A percentile compares a stretch with the other conserved stretches of the same genome.
Conservation (phyloP, 768 basidiomycete genomes). For the Crassisporium funariophilum region DNA sequence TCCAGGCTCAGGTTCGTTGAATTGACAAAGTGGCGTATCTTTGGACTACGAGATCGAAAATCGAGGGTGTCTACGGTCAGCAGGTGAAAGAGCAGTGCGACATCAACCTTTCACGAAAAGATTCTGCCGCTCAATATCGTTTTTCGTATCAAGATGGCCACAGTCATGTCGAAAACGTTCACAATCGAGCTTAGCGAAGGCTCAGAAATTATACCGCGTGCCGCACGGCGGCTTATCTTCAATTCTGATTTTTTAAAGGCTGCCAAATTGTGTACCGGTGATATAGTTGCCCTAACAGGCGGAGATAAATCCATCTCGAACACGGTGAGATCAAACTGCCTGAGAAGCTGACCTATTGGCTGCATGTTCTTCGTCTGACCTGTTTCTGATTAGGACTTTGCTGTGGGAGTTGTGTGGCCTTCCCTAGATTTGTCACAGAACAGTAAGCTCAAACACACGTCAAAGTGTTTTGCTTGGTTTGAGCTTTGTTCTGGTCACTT, state of each 20-base stretch:
- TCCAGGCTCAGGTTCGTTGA: slow-evolving; percentile 11
- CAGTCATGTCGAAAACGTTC: slow-evolving; percentile 39
- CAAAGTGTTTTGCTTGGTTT: slow-evolving; percentile 13
- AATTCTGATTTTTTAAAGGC: slow-evolving; percentile 63
- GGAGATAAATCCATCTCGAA: slow-evolving; percentile 30
- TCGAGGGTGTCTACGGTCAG: slow-evolving; percentile 4
- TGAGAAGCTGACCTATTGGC: slow-evolving; percentile 1
- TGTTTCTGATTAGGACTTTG: slow-evolving; percentile 49
- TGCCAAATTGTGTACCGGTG: slow-evolving; percentile 66
- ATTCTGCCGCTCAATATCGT: neutral
- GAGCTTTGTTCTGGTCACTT: slow-evolving; percentile 8
- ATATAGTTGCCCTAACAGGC: slow-evolving; percentile 59
- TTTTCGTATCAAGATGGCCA: slow-evolving; percentile 13
- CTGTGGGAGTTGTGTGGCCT: slow-evolving; percentile 79
- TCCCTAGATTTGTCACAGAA: slow-evolving; percentile 60
- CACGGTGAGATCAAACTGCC: slow-evolving; percentile 25
- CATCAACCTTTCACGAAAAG: too few species aligned
- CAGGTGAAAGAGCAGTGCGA: neutral
- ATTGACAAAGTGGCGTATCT: slow-evolving; percentile 12
- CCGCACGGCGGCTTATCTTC: slow-evolving; percentile 63
- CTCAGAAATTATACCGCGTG: slow-evolving; percentile 46
- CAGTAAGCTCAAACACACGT: slow-evolving; percentile 44
- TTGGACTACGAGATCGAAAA: slow-evolving; percentile 1
- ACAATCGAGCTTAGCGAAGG: slow-evolving; percentile 37
- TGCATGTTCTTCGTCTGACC: slow-evolving; percentile 14